Evolutionary conservation across 768 basidiomycete genomes (phyloP), one percentile per base, ranked within the genome.

Genomic region (Auricularia sp.): DNA sequence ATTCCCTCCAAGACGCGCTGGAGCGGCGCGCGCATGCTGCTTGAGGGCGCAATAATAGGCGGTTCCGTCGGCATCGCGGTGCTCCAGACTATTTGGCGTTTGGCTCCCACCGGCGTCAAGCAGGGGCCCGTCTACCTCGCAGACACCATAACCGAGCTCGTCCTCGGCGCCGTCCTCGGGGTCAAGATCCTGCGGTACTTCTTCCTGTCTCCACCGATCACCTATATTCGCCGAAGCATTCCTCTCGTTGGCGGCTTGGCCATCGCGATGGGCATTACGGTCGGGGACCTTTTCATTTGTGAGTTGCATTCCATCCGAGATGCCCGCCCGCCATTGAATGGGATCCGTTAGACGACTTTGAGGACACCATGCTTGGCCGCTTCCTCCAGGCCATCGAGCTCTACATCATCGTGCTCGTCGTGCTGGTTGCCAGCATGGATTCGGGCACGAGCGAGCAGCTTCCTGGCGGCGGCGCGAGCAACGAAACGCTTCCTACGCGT

Each of bases 361-460:
- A 88, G 2, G 90, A 91, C 74, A 83, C 82, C 5, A 77, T 79
- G 10, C 74, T 87, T 1, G 90, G 89, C n/a, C 84, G 86, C 58
- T 83, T 90, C 68, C 72, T 84, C 61, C 76, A 70, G 63, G 85
- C 84, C 14, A 73, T 85, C 39, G 85, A 87, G 69, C 68, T 85
- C 29, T 91, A 85, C 70, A 78, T 85, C 53, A 73, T 87, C 54
- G 77, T 87, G 64, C 72, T 88, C n/a, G 83, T 80, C 70, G 73
- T 79, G 65, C 80, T 87, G 66, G 75, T 87, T 8, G 47, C 47
- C 14, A 51, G 47, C 47, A 51, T 51, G 47, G 47, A 51, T 18
- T 16, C 14, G 14, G 11, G 11, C 10, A 14, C 47, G 11, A 18
- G 5, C 47, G 47, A 51, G 18, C 47, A 51, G 21, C 47, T 51